Evolutionary conservation across 139 green algal genomes (phyloP).

Genomic region (Coelastrella sp.): DNA sequence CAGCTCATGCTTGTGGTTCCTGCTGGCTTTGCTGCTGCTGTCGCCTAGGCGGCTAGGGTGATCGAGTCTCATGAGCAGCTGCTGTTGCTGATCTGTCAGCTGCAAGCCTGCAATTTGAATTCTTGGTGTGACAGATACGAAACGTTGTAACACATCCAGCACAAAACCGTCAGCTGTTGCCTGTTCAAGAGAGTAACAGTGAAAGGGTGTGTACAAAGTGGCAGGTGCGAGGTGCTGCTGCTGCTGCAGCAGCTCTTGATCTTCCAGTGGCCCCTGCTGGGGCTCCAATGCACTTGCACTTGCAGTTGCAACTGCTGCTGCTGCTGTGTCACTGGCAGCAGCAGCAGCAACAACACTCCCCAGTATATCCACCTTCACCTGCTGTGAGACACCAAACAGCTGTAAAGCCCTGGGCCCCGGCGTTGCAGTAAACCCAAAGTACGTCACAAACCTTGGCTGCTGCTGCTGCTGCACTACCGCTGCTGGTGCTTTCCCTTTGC

Average conservation of each 20-base stretch:
- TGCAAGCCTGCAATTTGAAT: conserved; percentile 47
- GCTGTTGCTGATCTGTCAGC: conserved; percentile 22
- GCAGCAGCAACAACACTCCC: background rate
- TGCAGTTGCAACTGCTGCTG: background rate
- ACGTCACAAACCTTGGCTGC: conserved; percentile 52
- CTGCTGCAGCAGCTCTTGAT: background rate
- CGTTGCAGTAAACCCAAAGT: conserved; percentile 61
- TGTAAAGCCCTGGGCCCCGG: conserved; percentile 51
- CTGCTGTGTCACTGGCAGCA: background rate
- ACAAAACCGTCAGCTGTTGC: conserved; percentile 55
- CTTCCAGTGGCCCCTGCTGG: conserved; percentile 15
- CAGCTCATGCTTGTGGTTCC: background rate
- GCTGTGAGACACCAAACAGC: conserved; percentile 53
- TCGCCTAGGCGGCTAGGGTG: background rate
- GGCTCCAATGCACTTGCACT: no score
- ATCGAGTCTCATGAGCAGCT: conserved; percentile 3
- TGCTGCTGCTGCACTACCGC: conserved; percentile 43
- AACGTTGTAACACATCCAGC: conserved; percentile 53
- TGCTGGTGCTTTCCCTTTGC: conserved; percentile 28
- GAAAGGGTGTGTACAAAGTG: conserved; percentile 48
- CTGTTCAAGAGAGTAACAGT: conserved; percentile 52
- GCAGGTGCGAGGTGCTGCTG: conserved; percentile 1
- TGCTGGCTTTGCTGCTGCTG: background rate
- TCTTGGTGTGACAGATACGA: conserved; percentile 50
- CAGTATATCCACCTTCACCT: conserved; percentile 45